These are phyloP conservation scores for Cajanus cajan DNA, from an alignment of 306 rosid species.

Conservation along the genomic window DNA sequence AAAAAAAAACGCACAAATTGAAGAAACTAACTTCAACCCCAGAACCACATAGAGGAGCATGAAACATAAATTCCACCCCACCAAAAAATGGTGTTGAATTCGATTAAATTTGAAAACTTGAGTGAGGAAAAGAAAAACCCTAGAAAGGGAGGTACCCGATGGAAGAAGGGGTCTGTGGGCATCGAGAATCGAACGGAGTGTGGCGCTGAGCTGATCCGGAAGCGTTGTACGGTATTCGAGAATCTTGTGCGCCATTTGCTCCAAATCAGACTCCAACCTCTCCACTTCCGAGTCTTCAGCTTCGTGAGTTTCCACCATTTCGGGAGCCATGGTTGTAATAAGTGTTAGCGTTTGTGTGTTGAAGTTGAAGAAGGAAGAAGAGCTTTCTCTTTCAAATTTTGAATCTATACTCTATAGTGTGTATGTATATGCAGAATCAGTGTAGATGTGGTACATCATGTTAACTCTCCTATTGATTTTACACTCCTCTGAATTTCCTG, in stretches of 20 bases:
- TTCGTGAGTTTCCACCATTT: conserved; percentile 16
- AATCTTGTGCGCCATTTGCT: conserved; percentile 62
- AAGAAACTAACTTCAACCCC: not conserved
- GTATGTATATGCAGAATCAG: no score
- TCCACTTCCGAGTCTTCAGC: conserved; percentile 41
- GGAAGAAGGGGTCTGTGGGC: conserved; percentile 54
- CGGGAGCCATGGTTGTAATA: conserved; percentile 34
- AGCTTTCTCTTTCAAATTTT: not conserved
- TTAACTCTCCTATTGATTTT: no score
- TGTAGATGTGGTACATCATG: no score
- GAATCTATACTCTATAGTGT: no score
- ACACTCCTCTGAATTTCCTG: no score
- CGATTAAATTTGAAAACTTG: not conserved
- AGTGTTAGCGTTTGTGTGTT: not conserved
- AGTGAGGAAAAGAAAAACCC: conserved; percentile 14
- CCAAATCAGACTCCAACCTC: conserved; percentile 54
- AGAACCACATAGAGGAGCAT: not conserved
- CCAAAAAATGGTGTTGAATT: not conserved
- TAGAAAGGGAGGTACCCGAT: conserved; percentile 14
- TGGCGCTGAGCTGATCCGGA: conserved; percentile 60
- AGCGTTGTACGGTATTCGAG: conserved; percentile 56
- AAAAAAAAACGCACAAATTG: not conserved
- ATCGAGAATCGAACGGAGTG: conserved; percentile 48
- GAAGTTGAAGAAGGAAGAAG: not conserved
- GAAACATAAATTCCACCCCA: not conserved